Conservation (phyloP, 148 eudicot genomes). For the Diospyros lotus region DNA sequence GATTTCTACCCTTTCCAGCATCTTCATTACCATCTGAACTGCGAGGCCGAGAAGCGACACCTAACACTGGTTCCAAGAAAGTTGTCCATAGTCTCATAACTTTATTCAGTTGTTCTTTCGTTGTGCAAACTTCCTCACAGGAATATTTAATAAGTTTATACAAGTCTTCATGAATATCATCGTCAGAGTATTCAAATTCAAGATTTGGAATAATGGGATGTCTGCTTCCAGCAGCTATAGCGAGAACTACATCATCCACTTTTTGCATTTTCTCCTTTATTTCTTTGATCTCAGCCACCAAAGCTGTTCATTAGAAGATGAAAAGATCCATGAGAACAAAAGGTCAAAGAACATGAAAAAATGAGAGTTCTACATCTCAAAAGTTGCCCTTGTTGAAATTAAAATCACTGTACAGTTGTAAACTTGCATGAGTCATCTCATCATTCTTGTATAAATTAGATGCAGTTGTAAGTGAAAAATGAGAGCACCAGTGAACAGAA, state of each 20-base stretch:
- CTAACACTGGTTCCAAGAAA: constrained; percentile 83
- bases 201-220: constrained; percentile 63
- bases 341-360: not conserved
- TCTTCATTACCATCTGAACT: constrained; percentile 41
- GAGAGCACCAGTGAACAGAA: not conserved
- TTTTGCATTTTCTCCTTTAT: constrained; percentile 65
- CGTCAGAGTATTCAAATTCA: constrained; percentile 60
- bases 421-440: not conserved
- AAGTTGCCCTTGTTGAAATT: not conserved
- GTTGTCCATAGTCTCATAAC: constrained; percentile 81
- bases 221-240: constrained; percentile 74
- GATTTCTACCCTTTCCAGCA: constrained; percentile 31
- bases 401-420: not conserved
- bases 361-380: not conserved
- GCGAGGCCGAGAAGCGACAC: constrained; percentile 39
- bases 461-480: not conserved
- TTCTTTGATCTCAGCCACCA: constrained; percentile 81
- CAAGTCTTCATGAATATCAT: constrained; percentile 71
- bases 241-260: constrained; percentile 69
- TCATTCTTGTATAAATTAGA: not conserved
- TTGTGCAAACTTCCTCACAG: constrained; percentile 74
- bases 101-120: constrained; percentile 81
- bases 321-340: constrained; percentile 14
- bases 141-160: constrained; percentile 76
- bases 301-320: constrained; percentile 43